These are phyloP conservation scores for Colletotrichum siamense DNA, from an alignment of 2,329 filamentous ascomycete genomes.

Conservation along the genomic window DNA sequence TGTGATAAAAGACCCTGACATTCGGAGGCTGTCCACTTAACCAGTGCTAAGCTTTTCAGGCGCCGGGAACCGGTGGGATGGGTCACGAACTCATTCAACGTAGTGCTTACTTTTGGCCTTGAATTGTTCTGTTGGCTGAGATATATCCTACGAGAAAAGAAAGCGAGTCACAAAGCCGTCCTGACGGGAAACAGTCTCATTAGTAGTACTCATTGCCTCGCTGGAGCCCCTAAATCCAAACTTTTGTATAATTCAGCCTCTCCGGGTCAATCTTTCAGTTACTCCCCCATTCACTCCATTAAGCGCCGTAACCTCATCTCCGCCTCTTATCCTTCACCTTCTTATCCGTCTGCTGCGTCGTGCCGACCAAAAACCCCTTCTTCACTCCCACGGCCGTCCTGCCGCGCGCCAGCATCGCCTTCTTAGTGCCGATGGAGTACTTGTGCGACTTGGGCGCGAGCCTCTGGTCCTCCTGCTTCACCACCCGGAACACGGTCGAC, in stretches of 20 bases:
- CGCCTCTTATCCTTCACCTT: neutral
- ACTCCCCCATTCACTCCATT: neutral
- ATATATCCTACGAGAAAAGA: neutral
- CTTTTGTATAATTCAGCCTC: neutral
- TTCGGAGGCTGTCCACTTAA: neutral
- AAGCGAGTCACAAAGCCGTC: neutral
- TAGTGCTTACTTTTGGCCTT: neutral
- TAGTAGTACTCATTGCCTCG: neutral
- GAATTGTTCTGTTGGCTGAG: neutral
- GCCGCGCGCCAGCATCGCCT: conserved; percentile 50
- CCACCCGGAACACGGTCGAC: conserved; percentile 58
- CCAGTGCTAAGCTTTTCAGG: conserved; percentile 8
- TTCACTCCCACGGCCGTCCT: conserved; percentile 39
- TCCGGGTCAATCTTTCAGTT: neutral
- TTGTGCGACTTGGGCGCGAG: conserved; percentile 55
- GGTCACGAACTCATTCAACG: neutral
- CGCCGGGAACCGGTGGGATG: neutral
- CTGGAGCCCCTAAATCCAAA: conserved; percentile 3
- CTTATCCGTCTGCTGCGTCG: neutral
- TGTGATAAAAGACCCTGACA: neutral
- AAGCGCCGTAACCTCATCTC: neutral
- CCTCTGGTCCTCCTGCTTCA: conserved; percentile 46
- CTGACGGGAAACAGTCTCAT: neutral
- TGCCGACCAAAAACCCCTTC: conserved; percentile 50
- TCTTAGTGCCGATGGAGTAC: conserved; percentile 46